phyloP scores from a whole-genome alignment of 1,284 basidiomycete species.

The Trametes sp. region DNA sequence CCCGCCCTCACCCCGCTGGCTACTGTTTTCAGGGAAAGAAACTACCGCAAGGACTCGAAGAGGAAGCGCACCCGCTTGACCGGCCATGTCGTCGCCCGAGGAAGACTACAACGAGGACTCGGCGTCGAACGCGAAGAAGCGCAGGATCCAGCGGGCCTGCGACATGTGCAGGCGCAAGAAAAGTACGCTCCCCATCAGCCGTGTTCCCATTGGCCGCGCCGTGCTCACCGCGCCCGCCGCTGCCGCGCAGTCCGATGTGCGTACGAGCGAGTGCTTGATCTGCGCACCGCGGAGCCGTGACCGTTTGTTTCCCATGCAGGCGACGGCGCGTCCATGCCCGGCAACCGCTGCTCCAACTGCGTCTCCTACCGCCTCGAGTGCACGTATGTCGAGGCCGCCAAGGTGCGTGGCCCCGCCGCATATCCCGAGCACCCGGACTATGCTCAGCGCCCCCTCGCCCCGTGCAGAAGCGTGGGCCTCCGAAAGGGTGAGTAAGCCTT shows the following conservation, averaged over 20 bases:
- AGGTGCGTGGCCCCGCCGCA: slow-evolving; percentile 52
- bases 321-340: slow-evolving; percentile 56
- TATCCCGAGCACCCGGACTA: neutral
- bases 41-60: too few species aligned
- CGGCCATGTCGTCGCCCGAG: slow-evolving; percentile 54
- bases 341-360: slow-evolving; percentile 82
- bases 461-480: slow-evolving; percentile 78
- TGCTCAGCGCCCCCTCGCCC: slow-evolving; percentile 5
- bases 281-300: neutral
- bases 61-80: too few species aligned
- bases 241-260: slow-evolving; percentile 37
- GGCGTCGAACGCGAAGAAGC: slow-evolving; percentile 58
- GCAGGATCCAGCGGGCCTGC: slow-evolving; percentile 77
- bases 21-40: too few species aligned
- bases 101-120: slow-evolving; percentile 52
- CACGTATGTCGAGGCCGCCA: slow-evolving; percentile 78
- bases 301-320: slow-evolving; percentile 30
- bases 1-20: neutral
- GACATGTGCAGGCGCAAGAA: slow-evolving; percentile 81
- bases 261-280: slow-evolving; percentile 5
- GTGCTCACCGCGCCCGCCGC: slow-evolving; percentile 8
- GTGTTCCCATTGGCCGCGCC: neutral
- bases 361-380: slow-evolving; percentile 76
- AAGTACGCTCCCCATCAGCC: slow-evolving; percentile 52
- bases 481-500: slow-evolving; percentile 70